Base-by-base conservation (phyloP, 139 green algal genomes). In the Micromonas pusilla region DNA sequence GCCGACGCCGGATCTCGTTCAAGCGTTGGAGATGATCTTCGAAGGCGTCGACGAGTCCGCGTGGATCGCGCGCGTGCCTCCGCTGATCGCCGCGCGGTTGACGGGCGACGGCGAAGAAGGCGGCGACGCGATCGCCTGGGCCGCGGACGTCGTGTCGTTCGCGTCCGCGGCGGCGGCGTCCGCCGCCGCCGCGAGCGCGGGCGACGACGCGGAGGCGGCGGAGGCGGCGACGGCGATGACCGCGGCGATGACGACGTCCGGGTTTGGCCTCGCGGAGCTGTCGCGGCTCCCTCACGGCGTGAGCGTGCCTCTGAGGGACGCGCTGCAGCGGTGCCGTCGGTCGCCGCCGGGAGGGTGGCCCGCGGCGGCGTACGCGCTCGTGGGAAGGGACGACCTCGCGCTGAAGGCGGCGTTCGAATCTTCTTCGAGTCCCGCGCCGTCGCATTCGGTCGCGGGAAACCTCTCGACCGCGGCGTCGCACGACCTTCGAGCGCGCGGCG, bases 351-450 rank as follows among this genome's bases (percentile, higher is more conserved):
- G 71, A 85, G 88, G 84, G 26, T 97, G 93, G 91, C 88, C 91
- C 0, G n/a, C 82, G 0, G 85, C 85, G 54, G 93, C 88, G 0
- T 97, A 96, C 65, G 79, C 87, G 25, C 85, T 97, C 52, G 84
- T 97, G 13, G 91, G 90, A 0, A 80, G 93, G 0, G 85, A 94
- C 34, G 93, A 97, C 75, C 87, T 97, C 13, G 93, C 91, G 54
- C 65, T 30, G 76, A 32, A 65, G 62, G 38, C 28, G 66, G 25
- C 62, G 64, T 0, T 23, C 67, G 38, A 66, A 54, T 79, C 79
- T 1, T 26, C 68, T 1, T 23, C 37, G 20, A 60, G 30, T 33
- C 73, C n/a, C n/a, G n/a, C n/a, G n/a, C n/a, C n/a, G n/a, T n/a
- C n/a, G n/a, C n/a, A n/a, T n/a, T n/a, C n/a, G n/a, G n/a, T n/a